Evolutionary conservation across 2,329 filamentous ascomycete genomes (phyloP).

Genomic region (Microsporum audouinii): DNA sequence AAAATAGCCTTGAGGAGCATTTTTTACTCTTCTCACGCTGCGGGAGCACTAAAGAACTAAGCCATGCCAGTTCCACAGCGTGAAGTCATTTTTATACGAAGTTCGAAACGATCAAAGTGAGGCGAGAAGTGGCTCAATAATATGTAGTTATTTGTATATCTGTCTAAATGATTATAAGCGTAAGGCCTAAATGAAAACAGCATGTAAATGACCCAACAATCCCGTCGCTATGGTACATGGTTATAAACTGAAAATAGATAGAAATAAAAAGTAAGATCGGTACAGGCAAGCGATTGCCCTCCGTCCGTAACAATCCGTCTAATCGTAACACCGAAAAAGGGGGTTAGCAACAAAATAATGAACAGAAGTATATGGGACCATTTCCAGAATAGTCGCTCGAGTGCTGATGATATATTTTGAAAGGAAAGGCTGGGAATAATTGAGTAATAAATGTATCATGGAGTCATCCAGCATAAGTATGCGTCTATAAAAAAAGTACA

Average conservation of each 20-base stretch:
- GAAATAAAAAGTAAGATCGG: background rate
- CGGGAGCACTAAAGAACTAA: background rate
- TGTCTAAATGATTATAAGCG: background rate
- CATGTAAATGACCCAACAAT: background rate
- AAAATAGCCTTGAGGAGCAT: background rate
- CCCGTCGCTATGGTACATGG: background rate
- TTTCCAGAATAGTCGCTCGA: background rate
- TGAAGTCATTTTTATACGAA: background rate
- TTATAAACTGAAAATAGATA: background rate
- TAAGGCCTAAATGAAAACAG: background rate
- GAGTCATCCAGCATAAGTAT: background rate
- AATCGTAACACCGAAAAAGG: background rate
- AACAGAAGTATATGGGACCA: background rate
- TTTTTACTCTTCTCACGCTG: background rate
- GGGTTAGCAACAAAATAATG: background rate
- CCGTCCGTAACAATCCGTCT: background rate
- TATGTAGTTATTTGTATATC: background rate
- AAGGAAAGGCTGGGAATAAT: background rate
- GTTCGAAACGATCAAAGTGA: background rate
- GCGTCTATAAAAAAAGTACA: constrained; percentile 1
- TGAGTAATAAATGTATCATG: constrained; percentile 1
- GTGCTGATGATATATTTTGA: background rate
- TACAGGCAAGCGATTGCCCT: background rate
- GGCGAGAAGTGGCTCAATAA: background rate
- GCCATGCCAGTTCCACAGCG: background rate